A percentile compares a stretch with the other conserved stretches of the same genome.
Conservation (phyloP, 2,329 filamentous ascomycete species). For the Westerdykella aurantiaca region DNA sequence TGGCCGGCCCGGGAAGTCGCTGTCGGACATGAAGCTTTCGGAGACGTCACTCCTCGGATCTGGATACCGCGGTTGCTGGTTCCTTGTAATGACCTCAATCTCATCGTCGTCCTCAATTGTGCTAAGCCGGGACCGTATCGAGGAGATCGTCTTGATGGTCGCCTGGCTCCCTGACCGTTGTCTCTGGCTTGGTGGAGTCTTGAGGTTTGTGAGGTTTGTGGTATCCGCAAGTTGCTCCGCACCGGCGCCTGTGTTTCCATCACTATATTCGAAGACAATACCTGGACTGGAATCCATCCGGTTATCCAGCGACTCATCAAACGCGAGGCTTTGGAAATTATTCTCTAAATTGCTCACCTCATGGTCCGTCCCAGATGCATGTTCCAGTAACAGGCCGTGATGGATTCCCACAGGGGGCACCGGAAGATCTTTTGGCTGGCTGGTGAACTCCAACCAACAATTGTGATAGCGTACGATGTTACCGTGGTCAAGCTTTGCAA, state of each 20-base stretch:
- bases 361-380: conserved; percentile 10
- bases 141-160: conserved; percentile 38
- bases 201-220: conserved; percentile 28
- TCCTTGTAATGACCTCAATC: conserved; percentile 44
- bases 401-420: conserved; percentile 8
- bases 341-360: conserved; percentile 8
- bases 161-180: conserved; percentile 24
- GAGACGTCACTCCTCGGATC: conserved; percentile 16
- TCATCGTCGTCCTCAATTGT: conserved; percentile 42
- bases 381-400: conserved; percentile 20
- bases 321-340: conserved; percentile 12
- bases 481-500: conserved; percentile 57
- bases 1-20: conserved; percentile 24
- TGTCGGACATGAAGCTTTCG: conserved; percentile 35
- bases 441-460: conserved; percentile 55
- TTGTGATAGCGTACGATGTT: conserved; percentile 63
- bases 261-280: conserved; percentile 29
- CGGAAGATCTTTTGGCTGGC: conserved; percentile 10
- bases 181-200: conserved; percentile 14
- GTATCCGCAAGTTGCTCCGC: conserved; percentile 8
- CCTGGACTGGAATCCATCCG: conserved; percentile 13
- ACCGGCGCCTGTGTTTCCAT: conserved; percentile 9
- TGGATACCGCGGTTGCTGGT: conserved; percentile 15
- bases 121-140: conserved; percentile 39
- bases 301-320: conserved; percentile 14